Evolutionary conservation across 768 basidiomycete genomes (phyloP).

Genomic region (Boletus sp.): DNA sequence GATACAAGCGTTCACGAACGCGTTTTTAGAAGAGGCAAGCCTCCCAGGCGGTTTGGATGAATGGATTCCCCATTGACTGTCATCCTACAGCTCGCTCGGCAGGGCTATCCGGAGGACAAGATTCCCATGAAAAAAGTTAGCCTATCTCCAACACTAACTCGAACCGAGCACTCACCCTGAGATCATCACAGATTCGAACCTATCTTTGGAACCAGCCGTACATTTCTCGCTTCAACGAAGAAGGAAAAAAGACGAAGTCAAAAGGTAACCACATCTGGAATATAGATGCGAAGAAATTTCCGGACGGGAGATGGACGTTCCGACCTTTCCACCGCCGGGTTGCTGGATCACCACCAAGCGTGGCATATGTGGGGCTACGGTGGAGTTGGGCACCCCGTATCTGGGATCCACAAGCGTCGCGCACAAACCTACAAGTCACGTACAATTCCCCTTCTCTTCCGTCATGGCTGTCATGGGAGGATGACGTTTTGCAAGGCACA

Average conservation of each 20-base stretch:
- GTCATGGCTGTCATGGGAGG: slow-evolving; percentile 85
- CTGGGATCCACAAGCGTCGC: slow-evolving; percentile 94
- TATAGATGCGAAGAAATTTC: slow-evolving; percentile 85
- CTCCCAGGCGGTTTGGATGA: not conserved
- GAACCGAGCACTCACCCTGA: slow-evolving; percentile 17
- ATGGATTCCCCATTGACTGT: slow-evolving; percentile 7
- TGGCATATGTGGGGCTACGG: slow-evolving; percentile 75
- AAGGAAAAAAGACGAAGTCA: slow-evolving; percentile 98
- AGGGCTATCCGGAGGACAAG: slow-evolving; percentile 90
- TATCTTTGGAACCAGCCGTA: slow-evolving; percentile 94
- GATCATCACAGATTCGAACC: slow-evolving; percentile 66
- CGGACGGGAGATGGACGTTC: slow-evolving; percentile 80
- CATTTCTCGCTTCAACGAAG: slow-evolving; percentile 97
- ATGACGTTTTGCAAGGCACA: slow-evolving; percentile 75
- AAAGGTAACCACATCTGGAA: slow-evolving; percentile 99
- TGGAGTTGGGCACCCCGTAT: slow-evolving; percentile 93
- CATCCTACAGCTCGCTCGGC: slow-evolving; percentile 60
- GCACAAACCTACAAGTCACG: slow-evolving; percentile 71
- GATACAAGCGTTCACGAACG: slow-evolving; percentile 96
- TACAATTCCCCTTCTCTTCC: slow-evolving; percentile 83
- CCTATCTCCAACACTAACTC: slow-evolving; percentile 8
- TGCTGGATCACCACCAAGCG: slow-evolving; percentile 74
- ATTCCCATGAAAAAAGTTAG: slow-evolving; percentile 94
- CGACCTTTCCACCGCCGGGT: slow-evolving; percentile 85
- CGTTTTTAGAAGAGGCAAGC: slow-evolving; percentile 86